Conservation (phyloP, 495 filamentous ascomycete genomes). For the Durotheca rogersii region DNA sequence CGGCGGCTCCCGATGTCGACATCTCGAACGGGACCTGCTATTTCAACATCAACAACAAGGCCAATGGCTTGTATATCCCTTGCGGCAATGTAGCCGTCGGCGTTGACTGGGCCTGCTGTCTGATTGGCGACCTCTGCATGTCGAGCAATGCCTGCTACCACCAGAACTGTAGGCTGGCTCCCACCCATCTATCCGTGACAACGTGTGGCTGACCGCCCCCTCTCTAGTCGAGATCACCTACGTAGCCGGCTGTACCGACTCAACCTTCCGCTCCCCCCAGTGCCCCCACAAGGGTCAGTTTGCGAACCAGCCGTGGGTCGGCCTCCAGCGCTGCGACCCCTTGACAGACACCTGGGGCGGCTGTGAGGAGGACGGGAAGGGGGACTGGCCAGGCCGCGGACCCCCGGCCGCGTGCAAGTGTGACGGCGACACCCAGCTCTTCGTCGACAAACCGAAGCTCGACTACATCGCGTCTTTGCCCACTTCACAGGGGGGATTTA, state of each 20-base stretch:
- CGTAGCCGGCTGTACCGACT: slow-evolving; percentile 36
- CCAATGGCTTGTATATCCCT: slow-evolving; percentile 30
- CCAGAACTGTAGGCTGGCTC: slow-evolving; percentile 16
- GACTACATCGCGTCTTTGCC: slow-evolving; percentile 32
- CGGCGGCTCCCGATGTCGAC: neutral
- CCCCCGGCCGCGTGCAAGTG: slow-evolving; percentile 28
- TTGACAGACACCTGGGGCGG: slow-evolving; percentile 23
- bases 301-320: slow-evolving; percentile 31
- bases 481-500: slow-evolving; percentile 19
- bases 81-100: slow-evolving; percentile 42
- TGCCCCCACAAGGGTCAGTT: slow-evolving; percentile 32
- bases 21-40: slow-evolving; percentile 45
- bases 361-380: slow-evolving; percentile 12
- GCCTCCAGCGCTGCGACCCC: slow-evolving; percentile 31
- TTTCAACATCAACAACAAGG: slow-evolving; percentile 4
- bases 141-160: slow-evolving; percentile 23
- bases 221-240: slow-evolving; percentile 28
- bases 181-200: no score
- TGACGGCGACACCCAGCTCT: slow-evolving; percentile 19
- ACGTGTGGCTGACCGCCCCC: no score
- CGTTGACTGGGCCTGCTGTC: slow-evolving; percentile 26
- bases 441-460: slow-evolving; percentile 24
- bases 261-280: slow-evolving; percentile 13
- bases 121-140: slow-evolving; percentile 30
- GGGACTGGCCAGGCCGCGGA: slow-evolving; percentile 11